These are phyloP conservation scores for Verticillium tricorpus DNA, from an alignment of 2,329 filamentous ascomycete genomes.

Conservation along the genomic window DNA sequence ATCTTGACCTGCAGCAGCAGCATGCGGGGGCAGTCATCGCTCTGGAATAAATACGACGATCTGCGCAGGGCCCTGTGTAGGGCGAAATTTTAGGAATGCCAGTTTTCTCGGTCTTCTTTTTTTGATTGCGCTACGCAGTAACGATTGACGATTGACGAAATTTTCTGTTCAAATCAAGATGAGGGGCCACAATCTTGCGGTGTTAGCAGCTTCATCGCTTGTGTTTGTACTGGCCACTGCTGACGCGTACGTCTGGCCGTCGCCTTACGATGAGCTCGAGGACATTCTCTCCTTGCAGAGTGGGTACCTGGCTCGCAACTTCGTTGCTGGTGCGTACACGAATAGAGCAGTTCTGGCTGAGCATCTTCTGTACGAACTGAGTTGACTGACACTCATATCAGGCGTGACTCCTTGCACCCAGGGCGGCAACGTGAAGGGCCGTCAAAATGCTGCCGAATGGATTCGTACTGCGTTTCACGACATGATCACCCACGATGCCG, in stretches of 20 bases:
- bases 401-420: conserved; percentile 15
- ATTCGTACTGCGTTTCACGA: conserved; percentile 26
- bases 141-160: not conserved
- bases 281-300: conserved; percentile 16
- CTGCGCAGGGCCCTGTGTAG: not conserved
- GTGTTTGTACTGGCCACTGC: not conserved
- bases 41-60: not conserved
- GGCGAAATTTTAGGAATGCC: not conserved
- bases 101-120: not conserved
- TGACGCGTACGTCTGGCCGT: conserved; percentile 16
- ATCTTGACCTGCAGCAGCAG: not conserved
- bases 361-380: not conserved
- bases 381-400: not conserved
- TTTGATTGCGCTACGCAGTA: not conserved
- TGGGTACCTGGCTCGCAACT: conserved; percentile 15
- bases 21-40: not conserved
- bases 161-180: not conserved
- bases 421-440: conserved; percentile 15
- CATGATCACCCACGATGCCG: conserved; percentile 21
- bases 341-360: not conserved
- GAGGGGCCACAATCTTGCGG: not conserved
- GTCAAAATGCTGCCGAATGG: conserved; percentile 24
- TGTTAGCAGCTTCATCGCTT: not conserved
- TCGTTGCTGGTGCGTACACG: conserved; percentile 14
- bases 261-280: conserved; percentile 15